Evolutionary conservation across 768 basidiomycete species (phyloP).

Genomic region (Boletus pseudo-olivaceus): DNA sequence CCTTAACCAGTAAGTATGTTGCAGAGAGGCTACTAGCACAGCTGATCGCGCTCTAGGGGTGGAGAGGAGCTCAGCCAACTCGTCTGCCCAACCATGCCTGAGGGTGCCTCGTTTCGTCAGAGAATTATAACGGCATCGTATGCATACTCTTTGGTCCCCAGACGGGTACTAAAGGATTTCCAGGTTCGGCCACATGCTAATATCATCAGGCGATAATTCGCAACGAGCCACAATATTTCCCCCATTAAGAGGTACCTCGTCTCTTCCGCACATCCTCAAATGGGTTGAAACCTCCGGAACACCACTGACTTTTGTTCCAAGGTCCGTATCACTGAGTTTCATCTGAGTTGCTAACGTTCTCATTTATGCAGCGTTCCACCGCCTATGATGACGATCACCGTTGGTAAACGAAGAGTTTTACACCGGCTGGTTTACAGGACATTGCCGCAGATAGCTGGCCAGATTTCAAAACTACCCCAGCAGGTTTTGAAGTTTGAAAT

Average conservation of each 20-base stretch:
- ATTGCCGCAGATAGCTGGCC: slow-evolving; percentile 17
- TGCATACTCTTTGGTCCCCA: background rate
- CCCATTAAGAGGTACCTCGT: slow-evolving; percentile 42
- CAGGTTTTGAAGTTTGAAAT: slow-evolving; percentile 41
- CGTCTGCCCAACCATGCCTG: slow-evolving; percentile 1
- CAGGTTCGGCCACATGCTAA: slow-evolving; percentile 63
- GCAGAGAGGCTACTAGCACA: background rate
- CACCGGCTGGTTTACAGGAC: slow-evolving; percentile 51
- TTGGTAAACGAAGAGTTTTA: slow-evolving; percentile 32
- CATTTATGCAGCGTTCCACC: slow-evolving; percentile 37
- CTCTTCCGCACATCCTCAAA: slow-evolving; percentile 41
- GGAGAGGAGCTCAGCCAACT: slow-evolving; percentile 14
- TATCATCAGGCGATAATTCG: slow-evolving; percentile 36
- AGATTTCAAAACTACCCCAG: slow-evolving; percentile 4
- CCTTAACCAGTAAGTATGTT: slow-evolving; percentile 34
- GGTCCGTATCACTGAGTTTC: slow-evolving; percentile 32
- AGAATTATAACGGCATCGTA: slow-evolving; percentile 42
- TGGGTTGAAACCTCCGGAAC: slow-evolving; percentile 40
- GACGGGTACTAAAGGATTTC: slow-evolving; percentile 4
- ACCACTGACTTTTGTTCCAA: slow-evolving; percentile 47
- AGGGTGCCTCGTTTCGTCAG: background rate
- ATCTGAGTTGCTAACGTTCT: background rate
- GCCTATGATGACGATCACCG: slow-evolving; percentile 29
- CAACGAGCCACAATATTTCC: slow-evolving; percentile 41
- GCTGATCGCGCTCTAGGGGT: slow-evolving; percentile 17